A percentile compares a stretch with the other conserved stretches of the same genome.
Evolutionary conservation across 768 basidiomycete species (phyloP).

Genomic region (Artomyces pyxidatus): DNA sequence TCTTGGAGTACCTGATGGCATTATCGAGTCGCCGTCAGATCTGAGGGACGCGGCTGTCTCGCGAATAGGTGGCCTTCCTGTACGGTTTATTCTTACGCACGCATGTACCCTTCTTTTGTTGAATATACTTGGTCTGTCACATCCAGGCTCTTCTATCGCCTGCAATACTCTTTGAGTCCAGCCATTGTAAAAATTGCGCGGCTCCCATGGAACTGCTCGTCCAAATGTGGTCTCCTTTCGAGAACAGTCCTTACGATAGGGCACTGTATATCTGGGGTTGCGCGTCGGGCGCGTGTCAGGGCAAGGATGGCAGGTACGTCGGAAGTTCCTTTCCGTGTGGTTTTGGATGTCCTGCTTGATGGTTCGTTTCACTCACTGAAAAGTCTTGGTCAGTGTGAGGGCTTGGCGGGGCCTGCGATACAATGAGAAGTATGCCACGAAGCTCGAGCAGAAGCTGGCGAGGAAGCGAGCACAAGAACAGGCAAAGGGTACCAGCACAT

Average conservation of each 20-base stretch:
- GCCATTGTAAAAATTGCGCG: constrained; percentile 64
- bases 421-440: constrained; percentile 68
- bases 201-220: constrained; percentile 73
- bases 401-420: constrained; percentile 73
- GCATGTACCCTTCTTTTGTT: constrained; percentile 35
- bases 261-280: constrained; percentile 86
- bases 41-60: constrained; percentile 74
- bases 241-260: constrained; percentile 77
- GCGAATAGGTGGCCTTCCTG: constrained; percentile 85
- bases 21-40: constrained; percentile 48
- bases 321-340: no score
- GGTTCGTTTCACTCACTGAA: no score
- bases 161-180: constrained; percentile 55
- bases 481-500: no score
- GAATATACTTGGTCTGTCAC: constrained; percentile 24
- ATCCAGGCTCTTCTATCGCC: constrained; percentile 62
- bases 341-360: no score
- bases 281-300: constrained; percentile 59
- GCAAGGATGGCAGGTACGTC: constrained; percentile 68
- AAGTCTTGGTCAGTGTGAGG: constrained; percentile 48
- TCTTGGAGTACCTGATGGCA: constrained; percentile 75
- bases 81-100: constrained; percentile 54
- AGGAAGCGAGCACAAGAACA: constrained; percentile 30
- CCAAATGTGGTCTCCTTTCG: constrained; percentile 88
- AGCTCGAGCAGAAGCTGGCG: constrained; percentile 51